Evolutionary conservation across 2,329 filamentous ascomycete genomes (phyloP), one percentile per base, ranked within the genome.

Genomic region (Colletotrichum spaethianum): DNA sequence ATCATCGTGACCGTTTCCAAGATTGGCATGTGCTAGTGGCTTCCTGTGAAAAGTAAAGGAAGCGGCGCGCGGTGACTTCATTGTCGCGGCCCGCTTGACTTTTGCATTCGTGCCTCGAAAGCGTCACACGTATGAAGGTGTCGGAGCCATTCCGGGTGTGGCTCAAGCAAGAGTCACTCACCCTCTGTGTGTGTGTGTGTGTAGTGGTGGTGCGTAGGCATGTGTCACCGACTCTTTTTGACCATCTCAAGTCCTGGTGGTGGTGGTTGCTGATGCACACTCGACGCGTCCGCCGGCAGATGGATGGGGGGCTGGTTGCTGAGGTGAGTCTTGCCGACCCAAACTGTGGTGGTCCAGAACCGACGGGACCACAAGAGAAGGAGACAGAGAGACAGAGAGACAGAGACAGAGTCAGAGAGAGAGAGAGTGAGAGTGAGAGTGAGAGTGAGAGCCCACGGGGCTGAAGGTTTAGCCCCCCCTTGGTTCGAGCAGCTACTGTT

Each of bases 181-280:
- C n/a, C n/a, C n/a, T n/a, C n/a, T n/a, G n/a, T n/a, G n/a, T n/a
- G n/a, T n/a, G n/a, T n/a, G n/a, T n/a, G n/a, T n/a, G n/a, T n/a
- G n/a, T n/a, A n/a, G n/a, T n/a, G n/a, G n/a, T n/a, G n/a, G n/a
- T n/a, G 46, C 61, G 46, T 48, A 36, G 8, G 67, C 67, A 61
- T 70, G 63, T 66, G 67, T 31, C 55, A 44, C 53, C 38, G 38
- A 26, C 62, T 46, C 20, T 26, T 16, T n/a, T 31, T n/a, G n/a
- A 2, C 20, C 31, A 31, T 20, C 57, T 18, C 38, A 18, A 36
- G 33, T 42, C 20, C 16, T 16, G 12, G 42, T 36, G 42, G 61
- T 23, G 28, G 42, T n/a, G 20, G 20, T 42, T 12, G 28, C 38
- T 36, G 6, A 36, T 36, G 40, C 60, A 42, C 44, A 18, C 40